These are phyloP conservation scores for Candida koratica DNA, from an alignment of 805 yeast genomes.

Conservation along the genomic window DNA sequence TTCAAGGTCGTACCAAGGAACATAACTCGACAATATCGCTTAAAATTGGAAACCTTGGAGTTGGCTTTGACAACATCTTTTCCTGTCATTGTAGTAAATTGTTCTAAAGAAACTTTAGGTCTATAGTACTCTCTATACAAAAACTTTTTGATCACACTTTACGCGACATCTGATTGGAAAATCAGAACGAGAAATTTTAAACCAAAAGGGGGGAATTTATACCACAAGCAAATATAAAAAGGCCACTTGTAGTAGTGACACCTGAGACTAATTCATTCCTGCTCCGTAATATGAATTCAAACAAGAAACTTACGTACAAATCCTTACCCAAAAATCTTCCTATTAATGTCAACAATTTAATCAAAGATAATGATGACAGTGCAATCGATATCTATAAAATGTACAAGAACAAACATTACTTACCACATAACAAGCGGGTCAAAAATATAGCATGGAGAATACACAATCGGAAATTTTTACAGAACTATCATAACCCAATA, in stretches of 20 bases:
- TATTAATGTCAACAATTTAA: constrained; percentile 18
- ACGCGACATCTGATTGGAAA: constrained; percentile 4
- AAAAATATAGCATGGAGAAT: constrained; percentile 45
- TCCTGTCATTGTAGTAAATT: too few species aligned
- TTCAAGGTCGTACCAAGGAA: too few species aligned
- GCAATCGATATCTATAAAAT: constrained; percentile 37
- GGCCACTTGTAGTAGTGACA: not conserved
- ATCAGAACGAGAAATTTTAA: constrained; percentile 5
- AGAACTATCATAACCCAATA: not conserved
- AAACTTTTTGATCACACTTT: too few species aligned
- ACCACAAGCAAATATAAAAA: not conserved
- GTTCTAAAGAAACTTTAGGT: too few species aligned
- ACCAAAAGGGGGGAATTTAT: constrained; percentile 6
- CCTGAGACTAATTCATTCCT: not conserved
- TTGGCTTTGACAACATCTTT: too few species aligned
- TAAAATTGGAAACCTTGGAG: too few species aligned
- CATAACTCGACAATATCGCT: too few species aligned
- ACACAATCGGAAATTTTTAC: constrained; percentile 32
- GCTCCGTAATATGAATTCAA: constrained; percentile 5
- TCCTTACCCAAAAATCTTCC: constrained; percentile 12
- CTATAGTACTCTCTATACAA: too few species aligned
- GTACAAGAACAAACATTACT: constrained; percentile 39
- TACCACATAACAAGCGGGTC: constrained; percentile 41
- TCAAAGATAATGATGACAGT: constrained; percentile 33
- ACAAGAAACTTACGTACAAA: constrained; percentile 15